These are phyloP conservation scores for Ceratocystis albifundus DNA, from an alignment of 2,329 filamentous ascomycete species.

Conservation along the genomic window DNA sequence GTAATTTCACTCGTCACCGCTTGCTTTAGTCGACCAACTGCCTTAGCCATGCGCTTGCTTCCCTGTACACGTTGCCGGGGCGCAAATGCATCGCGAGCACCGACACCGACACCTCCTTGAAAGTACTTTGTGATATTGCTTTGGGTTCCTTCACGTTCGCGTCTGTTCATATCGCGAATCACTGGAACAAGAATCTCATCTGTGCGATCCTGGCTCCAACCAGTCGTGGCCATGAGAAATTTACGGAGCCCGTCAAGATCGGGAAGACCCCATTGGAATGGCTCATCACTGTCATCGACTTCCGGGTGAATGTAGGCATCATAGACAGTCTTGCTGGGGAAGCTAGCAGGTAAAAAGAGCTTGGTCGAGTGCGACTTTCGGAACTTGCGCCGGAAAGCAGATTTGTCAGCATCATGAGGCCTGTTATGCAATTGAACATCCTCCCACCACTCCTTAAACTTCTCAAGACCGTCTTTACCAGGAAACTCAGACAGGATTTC, in stretches of 20 bases:
- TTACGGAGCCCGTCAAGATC: constrained; percentile 73
- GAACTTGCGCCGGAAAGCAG: constrained; percentile 73
- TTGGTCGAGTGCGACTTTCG: constrained; percentile 67
- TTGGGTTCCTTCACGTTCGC: constrained; percentile 83
- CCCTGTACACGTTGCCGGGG: constrained; percentile 54
- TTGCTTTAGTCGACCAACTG: constrained; percentile 52
- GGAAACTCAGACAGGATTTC: constrained; percentile 90
- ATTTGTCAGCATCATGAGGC: constrained; percentile 50
- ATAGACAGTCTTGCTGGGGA: constrained; percentile 67
- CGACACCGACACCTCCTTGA: constrained; percentile 58
- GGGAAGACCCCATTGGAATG: constrained; percentile 91
- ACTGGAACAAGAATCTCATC: constrained; percentile 95
- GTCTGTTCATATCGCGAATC: constrained; percentile 84
- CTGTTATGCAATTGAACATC: constrained; percentile 59
- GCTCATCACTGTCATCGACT: constrained; percentile 65
- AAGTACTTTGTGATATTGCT: constrained; percentile 94
- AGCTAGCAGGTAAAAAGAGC: constrained; percentile 69
- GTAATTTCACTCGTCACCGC: constrained; percentile 13
- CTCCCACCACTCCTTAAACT: constrained; percentile 81
- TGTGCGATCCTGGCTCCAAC: constrained; percentile 82
- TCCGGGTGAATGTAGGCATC: constrained; percentile 78
- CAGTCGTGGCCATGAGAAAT: constrained; percentile 85
- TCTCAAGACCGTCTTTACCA: constrained; percentile 46
- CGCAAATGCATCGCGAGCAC: constrained; percentile 55
- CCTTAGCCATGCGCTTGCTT: constrained; percentile 61